A percentile compares a stretch with the other conserved stretches of the same genome.
Evolutionary conservation across 2,329 filamentous ascomycete species (phyloP).

Genomic region (Phialemonium atrogriseum): DNA sequence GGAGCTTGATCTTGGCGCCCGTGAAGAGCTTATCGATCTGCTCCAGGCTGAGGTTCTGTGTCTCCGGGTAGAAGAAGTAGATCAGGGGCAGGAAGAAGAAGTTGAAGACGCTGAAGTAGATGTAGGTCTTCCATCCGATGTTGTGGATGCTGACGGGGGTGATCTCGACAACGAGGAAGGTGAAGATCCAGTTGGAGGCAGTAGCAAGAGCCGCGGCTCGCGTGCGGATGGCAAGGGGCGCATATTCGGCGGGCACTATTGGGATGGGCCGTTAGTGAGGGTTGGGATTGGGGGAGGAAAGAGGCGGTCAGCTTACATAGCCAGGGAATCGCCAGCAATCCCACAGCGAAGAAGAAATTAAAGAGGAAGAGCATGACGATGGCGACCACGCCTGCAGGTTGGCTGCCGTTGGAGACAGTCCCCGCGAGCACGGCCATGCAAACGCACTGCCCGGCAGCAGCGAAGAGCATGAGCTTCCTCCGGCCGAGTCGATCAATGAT

Average conservation of each 20-base stretch:
- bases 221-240: slow-evolving; percentile 22
- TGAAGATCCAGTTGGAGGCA: slow-evolving; percentile 27
- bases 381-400: slow-evolving; percentile 9
- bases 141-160: slow-evolving; percentile 38
- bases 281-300: no score
- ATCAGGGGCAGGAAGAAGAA: slow-evolving; percentile 32
- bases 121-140: slow-evolving; percentile 40
- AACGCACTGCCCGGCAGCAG: background rate
- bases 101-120: slow-evolving; percentile 43
- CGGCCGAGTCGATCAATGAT: slow-evolving; percentile 18
- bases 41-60: slow-evolving; percentile 37
- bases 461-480: slow-evolving; percentile 3
- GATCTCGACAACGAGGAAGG: slow-evolving; percentile 37
- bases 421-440: slow-evolving; percentile 7
- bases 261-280: slow-evolving; percentile 21
- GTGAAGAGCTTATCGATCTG: no score
- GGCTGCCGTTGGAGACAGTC: slow-evolving; percentile 4
- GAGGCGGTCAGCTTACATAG: slow-evolving; percentile 23
- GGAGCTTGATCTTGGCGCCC: no score
- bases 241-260: slow-evolving; percentile 24
- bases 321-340: slow-evolving; percentile 20
- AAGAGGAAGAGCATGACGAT: slow-evolving; percentile 11
- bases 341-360: no score
- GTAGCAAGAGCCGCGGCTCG: slow-evolving; percentile 24
- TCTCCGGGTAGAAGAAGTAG: slow-evolving; percentile 45